phyloP scores from a whole-genome alignment of 768 basidiomycete species.

The Mrakia gelida region DNA sequence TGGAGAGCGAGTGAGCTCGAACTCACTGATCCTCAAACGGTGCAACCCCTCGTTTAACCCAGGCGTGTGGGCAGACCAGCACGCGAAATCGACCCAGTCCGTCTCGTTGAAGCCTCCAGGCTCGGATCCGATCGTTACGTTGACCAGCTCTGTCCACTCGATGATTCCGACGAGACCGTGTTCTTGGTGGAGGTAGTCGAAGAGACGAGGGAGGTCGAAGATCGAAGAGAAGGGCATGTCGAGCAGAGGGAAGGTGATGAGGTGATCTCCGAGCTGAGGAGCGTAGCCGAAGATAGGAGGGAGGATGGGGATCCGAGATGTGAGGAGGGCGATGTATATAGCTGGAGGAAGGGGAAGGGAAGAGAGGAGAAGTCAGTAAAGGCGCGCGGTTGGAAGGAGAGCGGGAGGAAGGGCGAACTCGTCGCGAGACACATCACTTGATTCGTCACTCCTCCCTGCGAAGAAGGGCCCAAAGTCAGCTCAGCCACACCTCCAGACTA shows the following conservation, averaged over 20 bases:
- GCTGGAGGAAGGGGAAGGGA: no score
- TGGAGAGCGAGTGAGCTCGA: no score
- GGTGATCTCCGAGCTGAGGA: neutral
- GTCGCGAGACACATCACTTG: no score
- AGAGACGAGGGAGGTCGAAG: neutral
- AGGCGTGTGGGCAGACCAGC: neutral
- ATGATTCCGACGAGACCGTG: neutral
- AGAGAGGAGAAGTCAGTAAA: no score
- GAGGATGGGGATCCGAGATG: conserved; percentile 3
- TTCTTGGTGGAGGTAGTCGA: neutral
- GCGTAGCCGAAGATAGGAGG: neutral
- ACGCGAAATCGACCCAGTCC: neutral
- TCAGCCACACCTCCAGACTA: no score
- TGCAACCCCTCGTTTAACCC: neutral
- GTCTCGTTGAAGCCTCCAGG: neutral
- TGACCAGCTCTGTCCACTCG: neutral
- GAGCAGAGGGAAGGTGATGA: neutral
- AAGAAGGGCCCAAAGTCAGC: no score
- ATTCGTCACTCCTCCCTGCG: no score
- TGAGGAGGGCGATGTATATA: neutral
- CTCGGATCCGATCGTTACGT: neutral
- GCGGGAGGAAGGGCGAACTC: no score
- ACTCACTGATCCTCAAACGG: neutral
- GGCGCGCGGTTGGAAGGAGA: no score
- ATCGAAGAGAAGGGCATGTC: neutral